Percentiles rank a stretch among this genome's conserved stretches.
These are phyloP conservation scores for Linum lewisii DNA, from an alignment of 345 rosid species.

Conservation along the genomic window DNA sequence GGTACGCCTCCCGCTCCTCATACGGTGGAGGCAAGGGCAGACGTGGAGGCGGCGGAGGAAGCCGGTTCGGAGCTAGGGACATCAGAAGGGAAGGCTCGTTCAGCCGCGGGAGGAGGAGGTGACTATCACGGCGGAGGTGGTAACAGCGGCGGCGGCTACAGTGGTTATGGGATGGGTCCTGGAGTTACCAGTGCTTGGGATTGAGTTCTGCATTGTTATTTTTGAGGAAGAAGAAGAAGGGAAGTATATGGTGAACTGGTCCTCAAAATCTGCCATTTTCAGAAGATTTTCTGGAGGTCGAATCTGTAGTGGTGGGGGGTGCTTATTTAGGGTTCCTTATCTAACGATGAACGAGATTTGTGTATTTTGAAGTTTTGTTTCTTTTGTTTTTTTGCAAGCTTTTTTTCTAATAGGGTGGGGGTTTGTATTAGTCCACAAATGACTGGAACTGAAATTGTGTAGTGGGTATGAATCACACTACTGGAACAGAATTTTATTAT, in stretches of 20 bases:
- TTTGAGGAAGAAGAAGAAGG: neutral
- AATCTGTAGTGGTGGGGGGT: too few species aligned
- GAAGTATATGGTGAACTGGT: neutral
- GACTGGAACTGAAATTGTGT: too few species aligned
- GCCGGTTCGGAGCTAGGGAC: slow-evolving; percentile 23
- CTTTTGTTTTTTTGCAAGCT: too few species aligned
- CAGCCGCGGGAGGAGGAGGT: slow-evolving; percentile 10
- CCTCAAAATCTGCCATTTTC: neutral
- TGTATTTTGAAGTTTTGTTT: too few species aligned
- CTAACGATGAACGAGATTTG: too few species aligned
- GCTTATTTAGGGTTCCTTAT: too few species aligned
- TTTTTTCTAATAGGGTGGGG: too few species aligned
- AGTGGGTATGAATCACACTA: too few species aligned
- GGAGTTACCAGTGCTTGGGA: slow-evolving; percentile 27
- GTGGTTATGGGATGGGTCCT: slow-evolving; percentile 14
- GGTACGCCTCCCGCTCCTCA: slow-evolving; percentile 14
- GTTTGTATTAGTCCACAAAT: too few species aligned
- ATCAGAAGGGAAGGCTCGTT: slow-evolving; percentile 17
- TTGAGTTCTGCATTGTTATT: too few species aligned
- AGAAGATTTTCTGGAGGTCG: neutral
- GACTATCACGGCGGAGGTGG: slow-evolving; percentile 21
- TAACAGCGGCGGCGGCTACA: slow-evolving; percentile 6
- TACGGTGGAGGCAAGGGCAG: slow-evolving; percentile 18
- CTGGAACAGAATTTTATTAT: too few species aligned
- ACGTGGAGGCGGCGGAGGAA: slow-evolving; percentile 14